A percentile compares a stretch with the other conserved stretches of the same genome.
Conservation (phyloP, 2,329 filamentous ascomycete species). For the Pseudocercospora musae region DNA sequence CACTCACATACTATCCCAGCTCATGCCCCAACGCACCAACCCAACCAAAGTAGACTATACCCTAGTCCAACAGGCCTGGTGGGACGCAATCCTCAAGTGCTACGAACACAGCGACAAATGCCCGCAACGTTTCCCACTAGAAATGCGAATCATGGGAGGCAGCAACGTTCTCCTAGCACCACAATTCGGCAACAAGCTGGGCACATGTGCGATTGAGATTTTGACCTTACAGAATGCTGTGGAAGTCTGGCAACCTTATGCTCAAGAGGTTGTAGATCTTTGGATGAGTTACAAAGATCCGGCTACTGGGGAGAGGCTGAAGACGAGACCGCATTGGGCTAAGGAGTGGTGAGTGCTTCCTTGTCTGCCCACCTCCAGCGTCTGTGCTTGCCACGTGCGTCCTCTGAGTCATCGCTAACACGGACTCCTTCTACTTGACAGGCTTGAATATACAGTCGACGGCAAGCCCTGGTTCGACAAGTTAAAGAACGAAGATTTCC, state of each 20-base stretch:
- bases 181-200: slow-evolving; percentile 8
- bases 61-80: slow-evolving; percentile 48
- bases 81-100: slow-evolving; percentile 49
- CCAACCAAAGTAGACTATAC: slow-evolving; percentile 41
- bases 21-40: slow-evolving; percentile 36
- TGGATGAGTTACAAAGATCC: slow-evolving; percentile 41
- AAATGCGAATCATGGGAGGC: slow-evolving; percentile 15
- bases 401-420: background rate
- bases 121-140: slow-evolving; percentile 31
- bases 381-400: background rate
- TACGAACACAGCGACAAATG: slow-evolving; percentile 34
- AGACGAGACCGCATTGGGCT: slow-evolving; percentile 47
- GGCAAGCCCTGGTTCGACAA: slow-evolving; percentile 6
- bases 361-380: too few relatives aligned
- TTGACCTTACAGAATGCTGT: slow-evolving; percentile 38
- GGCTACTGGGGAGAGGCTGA: slow-evolving; percentile 33
- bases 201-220: slow-evolving; percentile 12
- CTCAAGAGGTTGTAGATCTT: slow-evolving; percentile 42
- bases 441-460: slow-evolving; percentile 11
- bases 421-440: background rate
- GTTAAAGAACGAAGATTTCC: slow-evolving; percentile 11
- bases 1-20: slow-evolving; percentile 5
- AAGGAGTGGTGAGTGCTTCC: slow-evolving; percentile 40
- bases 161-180: slow-evolving; percentile 13
- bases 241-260: slow-evolving; percentile 42